phyloP scores from a whole-genome alignment of 1,284 basidiomycete species.

The Earliella scabrosa region DNA sequence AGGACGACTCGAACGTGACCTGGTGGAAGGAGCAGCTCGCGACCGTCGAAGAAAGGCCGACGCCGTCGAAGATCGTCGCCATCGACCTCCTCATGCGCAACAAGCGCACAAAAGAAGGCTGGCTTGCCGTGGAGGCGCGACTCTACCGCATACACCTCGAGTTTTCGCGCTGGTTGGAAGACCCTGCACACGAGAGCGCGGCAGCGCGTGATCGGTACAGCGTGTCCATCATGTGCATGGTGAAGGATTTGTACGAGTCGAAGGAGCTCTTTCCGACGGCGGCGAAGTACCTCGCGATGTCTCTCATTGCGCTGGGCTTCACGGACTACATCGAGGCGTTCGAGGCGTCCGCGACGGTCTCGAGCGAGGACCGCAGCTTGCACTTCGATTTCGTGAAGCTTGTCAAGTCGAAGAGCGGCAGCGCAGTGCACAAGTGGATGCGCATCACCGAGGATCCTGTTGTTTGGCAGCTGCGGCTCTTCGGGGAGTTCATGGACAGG shows the following conservation, averaged over 20 bases:
- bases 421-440: constrained; percentile 55
- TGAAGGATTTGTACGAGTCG: constrained; percentile 48
- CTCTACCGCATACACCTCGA: constrained; percentile 58
- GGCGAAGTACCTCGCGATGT: constrained; percentile 40
- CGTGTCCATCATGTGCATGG: constrained; percentile 48
- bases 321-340: constrained; percentile 39
- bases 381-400: constrained; percentile 63
- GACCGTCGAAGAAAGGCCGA: constrained; percentile 35
- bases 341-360: constrained; percentile 19
- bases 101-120: constrained; percentile 44
- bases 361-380: constrained; percentile 41
- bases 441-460: constrained; percentile 56
- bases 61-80: constrained; percentile 35
- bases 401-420: constrained; percentile 47
- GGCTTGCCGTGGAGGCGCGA: constrained; percentile 52
- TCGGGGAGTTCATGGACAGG: constrained; percentile 74
- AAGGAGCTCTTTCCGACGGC: constrained; percentile 43
- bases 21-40: constrained; percentile 57
- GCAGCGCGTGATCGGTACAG: constrained; percentile 47
- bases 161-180: constrained; percentile 55
- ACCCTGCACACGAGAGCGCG: constrained; percentile 40
- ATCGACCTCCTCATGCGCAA: constrained; percentile 46
- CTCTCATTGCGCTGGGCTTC: constrained; percentile 53
- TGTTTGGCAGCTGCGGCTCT: constrained; percentile 69
- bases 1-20: constrained; percentile 39